Conservation (phyloP, 805 yeast species). For the Barnettozyma wickerhamii region DNA sequence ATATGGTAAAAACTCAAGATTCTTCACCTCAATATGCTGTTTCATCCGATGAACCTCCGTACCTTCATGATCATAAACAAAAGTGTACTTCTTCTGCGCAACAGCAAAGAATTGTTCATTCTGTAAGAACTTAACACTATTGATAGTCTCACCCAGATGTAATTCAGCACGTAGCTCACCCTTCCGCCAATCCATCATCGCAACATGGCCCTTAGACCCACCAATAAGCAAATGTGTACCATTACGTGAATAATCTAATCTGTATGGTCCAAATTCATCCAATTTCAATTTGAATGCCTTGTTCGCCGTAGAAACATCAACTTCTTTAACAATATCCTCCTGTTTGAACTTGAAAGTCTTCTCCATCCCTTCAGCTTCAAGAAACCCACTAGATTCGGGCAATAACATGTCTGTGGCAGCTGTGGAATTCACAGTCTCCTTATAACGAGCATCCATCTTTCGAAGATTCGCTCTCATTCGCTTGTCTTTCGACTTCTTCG, state of each 20-base stretch:
- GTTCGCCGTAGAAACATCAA: conserved; percentile 69
- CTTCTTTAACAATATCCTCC: conserved; percentile 67
- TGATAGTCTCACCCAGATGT: conserved; percentile 81
- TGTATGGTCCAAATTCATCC: conserved; percentile 82
- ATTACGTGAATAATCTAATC: conserved; percentile 74
- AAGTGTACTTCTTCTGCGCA: conserved; percentile 93
- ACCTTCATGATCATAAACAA: conserved; percentile 88
- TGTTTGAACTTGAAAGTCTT: conserved; percentile 83
- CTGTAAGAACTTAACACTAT: conserved; percentile 86
- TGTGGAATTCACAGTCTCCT: conserved; percentile 77
- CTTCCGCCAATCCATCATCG: conserved; percentile 92
- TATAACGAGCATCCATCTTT: conserved; percentile 64
- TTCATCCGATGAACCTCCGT: conserved; percentile 87
- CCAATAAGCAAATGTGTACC: conserved; percentile 84
- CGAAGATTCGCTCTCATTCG: conserved; percentile 62
- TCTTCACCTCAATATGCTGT: conserved; percentile 82
- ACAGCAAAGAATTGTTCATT: conserved; percentile 93
- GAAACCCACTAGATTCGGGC: conserved; percentile 78
- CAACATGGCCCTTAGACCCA: conserved; percentile 92
- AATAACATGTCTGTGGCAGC: conserved; percentile 81
- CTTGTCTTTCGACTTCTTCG: conserved; percentile 45
- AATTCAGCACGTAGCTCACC: conserved; percentile 81
- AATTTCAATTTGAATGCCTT: conserved; percentile 73
- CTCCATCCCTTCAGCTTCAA: conserved; percentile 95
- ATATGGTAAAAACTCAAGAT: conserved; percentile 85